Evolutionary conservation across 1,284 basidiomycete genomes (phyloP), one percentile per base, ranked within the genome.

Genomic region (Wolfiporia cocos): DNA sequence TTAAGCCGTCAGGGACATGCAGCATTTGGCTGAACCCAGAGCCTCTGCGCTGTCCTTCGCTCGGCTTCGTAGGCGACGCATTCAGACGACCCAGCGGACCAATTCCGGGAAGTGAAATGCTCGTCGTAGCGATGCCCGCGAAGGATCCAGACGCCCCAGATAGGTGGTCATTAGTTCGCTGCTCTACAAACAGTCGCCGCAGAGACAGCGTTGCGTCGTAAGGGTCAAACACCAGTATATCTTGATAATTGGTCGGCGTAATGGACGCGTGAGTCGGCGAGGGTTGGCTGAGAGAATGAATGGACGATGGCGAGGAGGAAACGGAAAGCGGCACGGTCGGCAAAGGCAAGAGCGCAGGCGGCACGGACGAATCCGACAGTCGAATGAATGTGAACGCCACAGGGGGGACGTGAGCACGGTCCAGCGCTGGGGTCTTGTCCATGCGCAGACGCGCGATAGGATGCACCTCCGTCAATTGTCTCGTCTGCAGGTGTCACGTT

Each of bases 211-310:
- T 63, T 0, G 80, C 76, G 37, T 78, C 74, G 1, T 63, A 60
- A 0, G 80, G 74, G 54, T 86, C 78, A 49, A 86, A 85, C 2
- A 85, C 57, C 17, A 86, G 68, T 0, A 83, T 49, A 49, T 86
- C 81, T 55, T 82, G 80, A 50, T 70, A 73, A 47, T 76, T 76
- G 22, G 63, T 62, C 4, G 67, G 61, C 11, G 62, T 61, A 19
- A 55, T 57, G 24, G 56, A 63, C 23, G 55, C 61, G 42, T 63
- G 57, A 2, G 55, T 49, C 5, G 64, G 59, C 3, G 69, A 67
- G 0, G 65, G 50, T 20, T 53, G 53, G 34, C 51, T 54, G 5
- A 62, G 57, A 5, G 64, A 63, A 10, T 54, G 55, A 4, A 54
- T 46, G 15, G 59, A 61, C 22, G 53, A 57, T 30, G 47, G 62